Evolutionary conservation across 2,329 filamentous ascomycete species (phyloP).

Genomic region (Macrophomina tecta): DNA sequence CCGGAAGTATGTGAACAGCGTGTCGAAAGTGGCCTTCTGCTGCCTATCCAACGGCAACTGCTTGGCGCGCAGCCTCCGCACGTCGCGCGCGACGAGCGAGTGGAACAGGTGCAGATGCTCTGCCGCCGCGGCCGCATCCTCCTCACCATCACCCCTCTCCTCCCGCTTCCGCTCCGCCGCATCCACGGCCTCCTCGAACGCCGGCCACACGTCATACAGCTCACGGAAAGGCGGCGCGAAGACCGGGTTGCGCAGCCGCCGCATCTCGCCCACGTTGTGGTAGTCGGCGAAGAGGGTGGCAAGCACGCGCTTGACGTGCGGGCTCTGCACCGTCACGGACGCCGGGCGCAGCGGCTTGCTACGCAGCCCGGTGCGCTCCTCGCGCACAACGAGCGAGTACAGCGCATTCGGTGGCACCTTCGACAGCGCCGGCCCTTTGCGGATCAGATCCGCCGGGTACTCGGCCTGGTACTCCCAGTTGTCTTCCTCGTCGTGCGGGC

Average conservation of each 20-base stretch:
- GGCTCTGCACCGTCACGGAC: slow-evolving; percentile 8
- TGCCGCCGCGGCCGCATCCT: neutral
- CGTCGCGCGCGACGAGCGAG: neutral
- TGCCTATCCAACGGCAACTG: neutral
- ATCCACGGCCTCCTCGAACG: neutral
- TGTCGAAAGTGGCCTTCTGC: neutral
- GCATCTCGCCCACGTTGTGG: neutral
- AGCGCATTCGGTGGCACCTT: neutral
- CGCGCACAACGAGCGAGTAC: neutral
- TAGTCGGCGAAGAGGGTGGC: neutral
- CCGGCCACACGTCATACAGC: neutral
- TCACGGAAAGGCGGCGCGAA: neutral
- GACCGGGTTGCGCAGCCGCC: neutral
- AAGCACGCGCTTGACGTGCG: neutral
- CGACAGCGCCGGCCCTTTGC: neutral
- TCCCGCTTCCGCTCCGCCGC: too few species aligned
- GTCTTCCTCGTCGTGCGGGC: neutral
- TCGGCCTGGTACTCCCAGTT: slow-evolving; percentile 1
- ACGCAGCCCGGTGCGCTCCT: neutral
- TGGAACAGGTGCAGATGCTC: slow-evolving; percentile 1
- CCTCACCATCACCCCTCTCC: too few species aligned
- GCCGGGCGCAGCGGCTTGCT: neutral
- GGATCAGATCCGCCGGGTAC: neutral
- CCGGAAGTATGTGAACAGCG: neutral
- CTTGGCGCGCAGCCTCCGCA: neutral